Base-by-base conservation (phyloP, 495 filamentous ascomycete genomes). In the Aspergillus panamensis region DNA sequence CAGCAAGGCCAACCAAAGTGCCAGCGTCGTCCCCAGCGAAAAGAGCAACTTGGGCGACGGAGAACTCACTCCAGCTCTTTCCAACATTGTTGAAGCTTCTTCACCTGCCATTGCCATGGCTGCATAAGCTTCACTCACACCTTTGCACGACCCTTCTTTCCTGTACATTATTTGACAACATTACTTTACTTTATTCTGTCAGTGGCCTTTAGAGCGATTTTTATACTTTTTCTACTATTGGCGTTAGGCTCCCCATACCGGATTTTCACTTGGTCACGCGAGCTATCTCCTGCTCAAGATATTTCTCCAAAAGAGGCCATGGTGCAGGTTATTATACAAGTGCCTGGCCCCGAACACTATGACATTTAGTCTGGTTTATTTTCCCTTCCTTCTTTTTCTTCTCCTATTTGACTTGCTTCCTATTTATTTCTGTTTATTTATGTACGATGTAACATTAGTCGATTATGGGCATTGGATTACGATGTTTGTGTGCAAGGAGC, bases 1-100 rank as follows among this genome's bases (percentile, higher is more conserved):
- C 66, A 84, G 80, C 71, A 95, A 94, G 69, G 81, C 87, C 69
- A 88, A 88, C 62, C 83, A 87, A 55, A 85, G 85, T 55, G 85
- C 80, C 60, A 77, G 76, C 57, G 73, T 64, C 9, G 75, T 77
- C 25, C 71, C 76, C 25, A 92, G 87, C 69, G 90, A 91, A 60
- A 85, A 83, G 72, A 89, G 88, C 62, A 85, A 82, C 64, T 78
- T 79, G 55, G 84, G 80, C 30, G 82, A 81, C 45, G 79, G 75
- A 19, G 82, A 75, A 45, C 56, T 75, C 49, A 75, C 73, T 6
- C 73, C 75, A 5, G 70, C 70, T 25, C 70, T 73, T 55, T 71
- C 73, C 12, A 72, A 71, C 17, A 59, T 75, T 16, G 70, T 73
- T 16, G 76, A 76, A 53, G 71, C 77, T 19, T 77, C 80, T 2